Conservation (phyloP, 257 asterid genomes). For the Hygrophila difformis region DNA sequence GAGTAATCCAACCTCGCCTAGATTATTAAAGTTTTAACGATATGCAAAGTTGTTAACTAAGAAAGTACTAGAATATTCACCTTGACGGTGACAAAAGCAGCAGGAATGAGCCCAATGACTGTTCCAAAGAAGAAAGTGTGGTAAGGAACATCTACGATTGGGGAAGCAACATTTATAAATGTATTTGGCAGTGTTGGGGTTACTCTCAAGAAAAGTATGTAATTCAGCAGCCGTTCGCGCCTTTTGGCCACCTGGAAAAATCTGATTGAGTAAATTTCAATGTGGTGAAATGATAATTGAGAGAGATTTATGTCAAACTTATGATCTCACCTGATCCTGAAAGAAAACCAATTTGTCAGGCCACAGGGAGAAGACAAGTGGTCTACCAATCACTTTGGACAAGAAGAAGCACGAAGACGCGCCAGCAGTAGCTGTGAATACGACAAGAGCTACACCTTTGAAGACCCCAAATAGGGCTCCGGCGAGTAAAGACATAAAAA, state of each 20-base stretch:
- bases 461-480: slow-evolving; percentile 86
- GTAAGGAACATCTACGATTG: slow-evolving; percentile 88
- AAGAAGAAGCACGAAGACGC: slow-evolving; percentile 92
- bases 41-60: no score
- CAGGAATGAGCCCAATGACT: slow-evolving; percentile 82
- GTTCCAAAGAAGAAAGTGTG: slow-evolving; percentile 85
- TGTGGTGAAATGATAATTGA: slow-evolving; percentile 1
- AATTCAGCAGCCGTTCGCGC: slow-evolving; percentile 62
- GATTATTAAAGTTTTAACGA: no score
- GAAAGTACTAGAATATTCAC: slow-evolving; percentile 31
- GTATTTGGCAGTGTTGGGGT: slow-evolving; percentile 95
- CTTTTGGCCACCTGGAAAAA: slow-evolving; percentile 65
- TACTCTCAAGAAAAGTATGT: slow-evolving; percentile 92
- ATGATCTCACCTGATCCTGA: slow-evolving; percentile 59
- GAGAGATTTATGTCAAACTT: background rate
- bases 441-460: slow-evolving; percentile 87
- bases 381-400: slow-evolving; percentile 86
- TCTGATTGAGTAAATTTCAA: background rate
- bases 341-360: slow-evolving; percentile 87
- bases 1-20: no score
- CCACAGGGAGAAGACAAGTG: slow-evolving; percentile 83
- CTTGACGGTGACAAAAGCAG: slow-evolving; percentile 89
- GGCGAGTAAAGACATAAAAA: slow-evolving; percentile 91
- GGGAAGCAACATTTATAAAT: slow-evolving; percentile 91
- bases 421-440: slow-evolving; percentile 87